Conservation (phyloP, 768 basidiomycete genomes). For the Amylocystis lapponica region DNA sequence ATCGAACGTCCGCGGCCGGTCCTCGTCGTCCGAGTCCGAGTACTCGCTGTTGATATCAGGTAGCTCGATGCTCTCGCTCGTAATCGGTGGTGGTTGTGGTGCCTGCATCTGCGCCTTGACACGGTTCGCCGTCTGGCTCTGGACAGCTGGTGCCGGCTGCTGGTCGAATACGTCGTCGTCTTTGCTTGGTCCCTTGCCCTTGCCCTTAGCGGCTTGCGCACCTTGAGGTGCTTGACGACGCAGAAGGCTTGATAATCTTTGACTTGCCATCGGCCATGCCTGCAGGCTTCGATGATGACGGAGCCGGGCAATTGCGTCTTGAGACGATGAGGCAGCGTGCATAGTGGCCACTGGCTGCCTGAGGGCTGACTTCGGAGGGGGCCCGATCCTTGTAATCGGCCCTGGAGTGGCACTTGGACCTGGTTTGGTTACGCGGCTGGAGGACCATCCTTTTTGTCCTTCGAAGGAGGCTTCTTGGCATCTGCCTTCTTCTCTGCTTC, state of each 20-base stretch:
- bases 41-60: conserved; percentile 97
- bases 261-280: conserved; percentile 1
- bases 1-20: conserved; percentile 54
- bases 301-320: background rate
- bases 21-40: conserved; percentile 92
- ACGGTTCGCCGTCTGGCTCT: conserved; percentile 61
- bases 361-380: conserved; percentile 33
- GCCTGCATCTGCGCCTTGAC: conserved; percentile 58
- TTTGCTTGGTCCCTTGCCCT: conserved; percentile 39
- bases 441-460: conserved; percentile 38
- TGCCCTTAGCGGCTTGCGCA: conserved; percentile 37
- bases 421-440: conserved; percentile 26
- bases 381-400: conserved; percentile 6
- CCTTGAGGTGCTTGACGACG: conserved; percentile 30
- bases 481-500: conserved; percentile 55
- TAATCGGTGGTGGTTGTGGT: conserved; percentile 39
- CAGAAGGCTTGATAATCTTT: conserved; percentile 16
- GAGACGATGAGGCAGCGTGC: conserved; percentile 1
- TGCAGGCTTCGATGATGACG: conserved; percentile 10
- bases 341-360: conserved; percentile 32
- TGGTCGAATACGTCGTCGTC: conserved; percentile 44
- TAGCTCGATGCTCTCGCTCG: conserved; percentile 76
- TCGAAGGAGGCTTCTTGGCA: conserved; percentile 56
- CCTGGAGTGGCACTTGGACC: conserved; percentile 18
- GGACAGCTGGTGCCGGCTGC: conserved; percentile 59